Base-by-base conservation (phyloP, 2,329 filamentous ascomycete genomes). In the Cadophora luteo-olivacea region DNA sequence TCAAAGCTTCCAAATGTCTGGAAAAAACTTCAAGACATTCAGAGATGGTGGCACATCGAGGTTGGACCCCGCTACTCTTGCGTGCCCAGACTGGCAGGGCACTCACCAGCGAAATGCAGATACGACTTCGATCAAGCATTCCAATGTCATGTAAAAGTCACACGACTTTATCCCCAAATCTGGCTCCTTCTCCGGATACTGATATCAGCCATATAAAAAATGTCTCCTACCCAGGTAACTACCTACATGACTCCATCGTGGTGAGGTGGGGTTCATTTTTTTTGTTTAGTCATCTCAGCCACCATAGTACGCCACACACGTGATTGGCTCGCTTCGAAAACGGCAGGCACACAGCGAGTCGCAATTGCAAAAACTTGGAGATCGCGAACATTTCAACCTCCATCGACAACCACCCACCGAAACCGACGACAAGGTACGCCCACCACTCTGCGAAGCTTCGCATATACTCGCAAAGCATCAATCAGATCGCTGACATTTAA, bases 361-460 rank as follows among this genome's bases (percentile, higher is more conserved):
- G 58, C 32, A 51, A 69, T 65, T 71, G 49, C 66, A 66, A 68
- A 72, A 70, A 70, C 45, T 49, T 49, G 45, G 45, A 64, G 60
- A 67, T 69, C 63, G 68, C 57, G 68, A 70, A 64, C 64, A 65
- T 69, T 72, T 68, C 66, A 72, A 70, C 66, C 36, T 62, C 70
- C 68, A 76, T 68, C 75, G 74, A 75, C 73, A 76, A 75, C 68
- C 68, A 55, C 33, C 72, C 73, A 69, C 70, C 72, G 72, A 76
- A 72, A 70, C 72, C 72, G 73, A 74, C 74, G 74, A 73, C 74
- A 77, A 77, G 75, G 75, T 77, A 74, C 61, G 73, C 14, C 57
- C 24, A 36, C 63, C n/a, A 57, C 36, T 57, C 24, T 49, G 54
- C 49, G 54, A 63, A 45, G 14, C 48, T 51, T 22, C 11, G 29